phyloP scores from a whole-genome alignment of 352 stramenopile genomes.

The Phytopythium delawarense region DNA sequence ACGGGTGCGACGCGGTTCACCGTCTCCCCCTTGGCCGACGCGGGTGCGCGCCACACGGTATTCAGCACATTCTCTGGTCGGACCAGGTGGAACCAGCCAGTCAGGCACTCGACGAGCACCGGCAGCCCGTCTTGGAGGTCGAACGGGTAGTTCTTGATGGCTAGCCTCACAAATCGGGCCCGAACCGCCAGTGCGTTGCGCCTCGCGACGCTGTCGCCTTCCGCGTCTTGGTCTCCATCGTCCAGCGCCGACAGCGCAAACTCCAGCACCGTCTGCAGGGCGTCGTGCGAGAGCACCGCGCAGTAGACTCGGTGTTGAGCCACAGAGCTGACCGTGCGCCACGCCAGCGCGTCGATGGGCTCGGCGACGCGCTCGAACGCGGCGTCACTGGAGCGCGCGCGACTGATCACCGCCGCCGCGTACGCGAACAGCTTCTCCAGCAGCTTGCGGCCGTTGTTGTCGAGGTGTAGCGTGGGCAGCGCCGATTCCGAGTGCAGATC shows the following conservation, averaged over 20 bases:
- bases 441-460: slow-evolving; percentile 64
- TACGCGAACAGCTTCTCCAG: slow-evolving; percentile 58
- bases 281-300: slow-evolving; percentile 40
- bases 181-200: slow-evolving; percentile 21
- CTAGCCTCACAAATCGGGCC: slow-evolving; percentile 30
- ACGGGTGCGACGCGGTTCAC: slow-evolving; percentile 20
- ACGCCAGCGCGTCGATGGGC: slow-evolving; percentile 64
- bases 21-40: slow-evolving; percentile 1
- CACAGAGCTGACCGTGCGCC: slow-evolving; percentile 52
- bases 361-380: slow-evolving; percentile 21
- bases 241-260: slow-evolving; percentile 50
- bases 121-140: slow-evolving; percentile 49
- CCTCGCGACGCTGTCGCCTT: slow-evolving; percentile 14
- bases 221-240: slow-evolving; percentile 12
- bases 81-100: slow-evolving; percentile 42
- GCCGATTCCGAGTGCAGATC: slow-evolving; percentile 42
- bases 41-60: neutral
- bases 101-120: slow-evolving; percentile 37
- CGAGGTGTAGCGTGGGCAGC: slow-evolving; percentile 57
- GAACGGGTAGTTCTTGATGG: slow-evolving; percentile 57
- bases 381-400: slow-evolving; percentile 17
- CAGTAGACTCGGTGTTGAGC: slow-evolving; percentile 68
- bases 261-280: slow-evolving; percentile 54
- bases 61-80: slow-evolving; percentile 21
- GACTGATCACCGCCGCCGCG: slow-evolving; percentile 39